Base-by-base conservation (phyloP, 352 stramenopile genomes). In the Phytophthora ramorum region DNA sequence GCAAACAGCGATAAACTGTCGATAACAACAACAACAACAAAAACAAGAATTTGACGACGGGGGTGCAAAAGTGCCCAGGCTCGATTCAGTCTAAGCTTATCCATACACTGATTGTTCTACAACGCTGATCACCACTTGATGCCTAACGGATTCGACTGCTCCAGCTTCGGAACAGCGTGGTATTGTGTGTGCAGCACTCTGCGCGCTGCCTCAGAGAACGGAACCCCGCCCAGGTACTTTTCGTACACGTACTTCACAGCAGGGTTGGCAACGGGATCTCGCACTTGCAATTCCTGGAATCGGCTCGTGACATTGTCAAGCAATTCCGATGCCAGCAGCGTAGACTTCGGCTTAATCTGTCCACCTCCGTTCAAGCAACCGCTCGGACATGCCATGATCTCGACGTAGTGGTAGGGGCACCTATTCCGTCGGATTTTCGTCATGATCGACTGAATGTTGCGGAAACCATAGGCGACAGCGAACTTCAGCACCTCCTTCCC, bases 381-480 rank as follows among this genome's bases (percentile, higher is more conserved):
- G 50, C 91, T 96, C n/a, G 97, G 97, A 65, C 97, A 99, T 46
- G 97, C 97, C 97, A 99, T 99, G 63, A 98, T 95, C 81, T 99
- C 97, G 10, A 99, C 92, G 77, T 98, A 99, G 77, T 99, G 85
- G 76, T 98, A 98, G 38, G 85, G 83, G 48, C 91, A 97, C 66
- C 87, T 89, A 60, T 90, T 93, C 19, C 89, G 81, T n/a, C 92
- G 90, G 65, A 97, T 91, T 75, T 97, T 92, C 62, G 92, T 96
- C 67, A 98, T 91, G 63, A 98, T 91, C 20, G 87, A 85, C 83
- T 99, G 96, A 41, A 99, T 98, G 59, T 98, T 99, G 68, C 98
- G 96, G 78, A 99, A 99, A 12, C 97, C 97, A 71, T 99, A 98
- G 12, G 95, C 95, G 46, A 97, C 84, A 35, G 95, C 96, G 75